Conservation (phyloP, 345 rosid genomes). For the Trapa bicornis region DNA sequence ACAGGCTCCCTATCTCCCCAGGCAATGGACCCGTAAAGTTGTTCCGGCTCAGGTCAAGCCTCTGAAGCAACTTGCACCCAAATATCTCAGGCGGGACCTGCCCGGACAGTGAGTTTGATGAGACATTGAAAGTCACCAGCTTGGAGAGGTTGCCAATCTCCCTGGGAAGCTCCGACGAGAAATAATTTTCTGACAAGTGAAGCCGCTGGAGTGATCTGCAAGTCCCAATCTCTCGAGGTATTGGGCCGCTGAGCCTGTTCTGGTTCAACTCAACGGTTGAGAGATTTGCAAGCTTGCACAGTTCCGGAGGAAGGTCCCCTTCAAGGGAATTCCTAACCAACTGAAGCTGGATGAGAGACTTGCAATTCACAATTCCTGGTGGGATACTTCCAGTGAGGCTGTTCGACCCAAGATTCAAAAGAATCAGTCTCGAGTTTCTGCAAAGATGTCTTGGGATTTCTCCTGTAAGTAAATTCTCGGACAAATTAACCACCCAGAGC, state of each 20-base stretch:
- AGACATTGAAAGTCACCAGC: slow-evolving; percentile 55
- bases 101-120: slow-evolving; percentile 61
- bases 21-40: slow-evolving; percentile 47
- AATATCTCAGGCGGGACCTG: slow-evolving; percentile 55
- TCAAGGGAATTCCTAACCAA: slow-evolving; percentile 42
- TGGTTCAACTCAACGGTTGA: slow-evolving; percentile 63
- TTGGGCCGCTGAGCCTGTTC: slow-evolving; percentile 55
- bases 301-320: slow-evolving; percentile 51
- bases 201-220: slow-evolving; percentile 57
- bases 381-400: slow-evolving; percentile 65
- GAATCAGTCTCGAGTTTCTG: slow-evolving; percentile 31
- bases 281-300: slow-evolving; percentile 51
- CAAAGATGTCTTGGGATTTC: slow-evolving; percentile 61
- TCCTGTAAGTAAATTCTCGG: slow-evolving; percentile 51
- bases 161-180: slow-evolving; percentile 50
- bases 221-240: slow-evolving; percentile 53
- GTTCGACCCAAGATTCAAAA: slow-evolving; percentile 60
- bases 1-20: slow-evolving; percentile 45
- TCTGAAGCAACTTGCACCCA: slow-evolving; percentile 28
- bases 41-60: slow-evolving; percentile 73
- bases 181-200: slow-evolving; percentile 52
- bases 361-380: slow-evolving; percentile 41
- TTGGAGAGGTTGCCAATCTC: slow-evolving; percentile 58
- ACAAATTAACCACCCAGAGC: slow-evolving; percentile 78
- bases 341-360: slow-evolving; percentile 52